Percentiles rank a stretch among this genome's conserved stretches.
These are phyloP conservation scores for Coffea humblotiana DNA, from an alignment of 305 asterid species.

Conservation along the genomic window DNA sequence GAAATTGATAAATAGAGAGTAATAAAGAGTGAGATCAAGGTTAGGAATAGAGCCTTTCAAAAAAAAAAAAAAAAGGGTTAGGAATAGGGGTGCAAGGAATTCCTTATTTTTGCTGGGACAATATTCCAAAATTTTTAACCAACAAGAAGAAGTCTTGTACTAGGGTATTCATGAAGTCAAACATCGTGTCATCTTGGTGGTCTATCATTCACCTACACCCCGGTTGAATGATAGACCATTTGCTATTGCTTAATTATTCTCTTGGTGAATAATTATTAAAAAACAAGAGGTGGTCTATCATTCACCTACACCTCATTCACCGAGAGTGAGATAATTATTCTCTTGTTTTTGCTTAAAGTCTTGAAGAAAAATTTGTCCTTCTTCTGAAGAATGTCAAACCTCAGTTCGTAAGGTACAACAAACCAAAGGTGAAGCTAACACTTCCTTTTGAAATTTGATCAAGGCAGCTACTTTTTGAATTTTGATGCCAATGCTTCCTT, in stretches of 20 bases:
- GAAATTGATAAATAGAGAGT: too few relatives aligned
- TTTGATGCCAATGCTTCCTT: constrained; percentile 19
- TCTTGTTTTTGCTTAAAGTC: neutral
- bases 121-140: neutral
- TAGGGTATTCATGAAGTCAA: neutral
- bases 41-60: neutral
- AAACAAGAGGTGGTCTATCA: neutral
- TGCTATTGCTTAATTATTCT: too few relatives aligned
- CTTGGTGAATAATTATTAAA: too few relatives aligned
- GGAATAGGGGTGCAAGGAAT: neutral
- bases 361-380: neutral
- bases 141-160: neutral
- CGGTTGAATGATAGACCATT: too few relatives aligned
- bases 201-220: neutral
- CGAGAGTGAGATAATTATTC: too few relatives aligned
- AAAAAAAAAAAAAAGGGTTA: neutral
- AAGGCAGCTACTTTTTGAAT: constrained; percentile 6
- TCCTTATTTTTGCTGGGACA: too few relatives aligned
- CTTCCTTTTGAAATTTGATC: constrained; percentile 1
- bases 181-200: neutral
- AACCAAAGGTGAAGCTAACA: neutral
- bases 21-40: neutral
- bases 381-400: neutral
- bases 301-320: neutral
- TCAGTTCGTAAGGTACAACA: neutral